Percentiles rank a stretch among this genome's conserved stretches.
Conservation (phyloP, 805 yeast species). For the Saturnispora kantuleensis region DNA sequence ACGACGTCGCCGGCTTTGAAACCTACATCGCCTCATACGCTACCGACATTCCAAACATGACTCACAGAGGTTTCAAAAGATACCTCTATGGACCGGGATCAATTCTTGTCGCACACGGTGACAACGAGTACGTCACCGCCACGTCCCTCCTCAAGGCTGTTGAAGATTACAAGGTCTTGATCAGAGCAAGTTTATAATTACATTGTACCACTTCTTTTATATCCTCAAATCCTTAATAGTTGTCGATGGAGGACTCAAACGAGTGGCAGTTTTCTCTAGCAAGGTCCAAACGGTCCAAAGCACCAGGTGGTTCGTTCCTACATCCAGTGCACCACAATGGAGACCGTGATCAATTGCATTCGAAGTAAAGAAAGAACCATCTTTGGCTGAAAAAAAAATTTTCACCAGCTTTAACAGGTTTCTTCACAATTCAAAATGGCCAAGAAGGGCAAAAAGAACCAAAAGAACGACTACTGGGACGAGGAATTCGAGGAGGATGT, state of each 20-base stretch:
- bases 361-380: background rate
- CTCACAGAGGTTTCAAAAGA: constrained; percentile 28
- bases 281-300: background rate
- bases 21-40: constrained; percentile 26
- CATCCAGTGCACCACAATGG: background rate
- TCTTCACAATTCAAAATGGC: constrained; percentile 10
- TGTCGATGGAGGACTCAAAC: constrained; percentile 8
- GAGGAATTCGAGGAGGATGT: constrained; percentile 51
- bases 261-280: background rate
- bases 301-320: background rate
- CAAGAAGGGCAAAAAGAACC: constrained; percentile 47
- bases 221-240: constrained; percentile 1
- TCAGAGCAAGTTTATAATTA: constrained; percentile 12
- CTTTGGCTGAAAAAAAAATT: background rate
- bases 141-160: constrained; percentile 40
- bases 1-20: constrained; percentile 58
- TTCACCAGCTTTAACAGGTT: background rate
- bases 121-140: constrained; percentile 41
- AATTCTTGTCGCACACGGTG: constrained; percentile 51
- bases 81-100: constrained; percentile 63
- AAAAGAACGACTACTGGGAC: constrained; percentile 72
- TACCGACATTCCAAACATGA: constrained; percentile 39
- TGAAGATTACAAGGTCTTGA: constrained; percentile 40
- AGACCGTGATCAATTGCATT: background rate
- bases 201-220: constrained; percentile 4